Evolutionary conservation across 1,139 yeast genomes (phyloP).

Genomic region (Debaryomycetaceae sp.): DNA sequence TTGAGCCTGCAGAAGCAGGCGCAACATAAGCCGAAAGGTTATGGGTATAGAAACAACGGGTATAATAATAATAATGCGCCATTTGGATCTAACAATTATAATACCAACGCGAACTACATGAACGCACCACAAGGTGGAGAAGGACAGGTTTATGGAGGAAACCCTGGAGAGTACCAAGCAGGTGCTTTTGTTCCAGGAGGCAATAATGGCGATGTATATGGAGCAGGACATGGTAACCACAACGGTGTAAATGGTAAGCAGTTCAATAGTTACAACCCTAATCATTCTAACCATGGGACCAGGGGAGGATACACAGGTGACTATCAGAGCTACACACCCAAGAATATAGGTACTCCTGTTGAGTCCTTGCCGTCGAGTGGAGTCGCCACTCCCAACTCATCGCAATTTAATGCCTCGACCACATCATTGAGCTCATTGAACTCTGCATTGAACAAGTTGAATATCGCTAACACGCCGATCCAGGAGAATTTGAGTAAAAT

Average conservation of each 20-base stretch:
- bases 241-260: conserved; percentile 7
- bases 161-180: not conserved
- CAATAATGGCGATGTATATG: not conserved
- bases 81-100: too few relatives aligned
- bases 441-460: conserved; percentile 64
- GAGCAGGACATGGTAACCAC: conserved; percentile 8
- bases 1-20: conserved; percentile 26
- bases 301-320: too few relatives aligned
- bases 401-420: conserved; percentile 47
- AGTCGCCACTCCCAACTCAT: conserved; percentile 34
- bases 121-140: not conserved
- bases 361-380: conserved; percentile 43
- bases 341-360: conserved; percentile 20
- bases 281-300: too few relatives aligned
- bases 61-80: conserved; percentile 1
- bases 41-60: conserved; percentile 8
- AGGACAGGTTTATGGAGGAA: not conserved
- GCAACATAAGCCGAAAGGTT: conserved; percentile 8
- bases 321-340: not conserved
- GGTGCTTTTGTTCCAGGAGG: not conserved
- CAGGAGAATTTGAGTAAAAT: conserved; percentile 56
- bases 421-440: conserved; percentile 71
- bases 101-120: conserved; percentile 7
- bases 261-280: conserved; percentile 2
- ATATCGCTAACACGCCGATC: conserved; percentile 60